These are phyloP conservation scores for Lepidium didymum DNA, from an alignment of 345 rosid genomes.

Conservation along the genomic window DNA sequence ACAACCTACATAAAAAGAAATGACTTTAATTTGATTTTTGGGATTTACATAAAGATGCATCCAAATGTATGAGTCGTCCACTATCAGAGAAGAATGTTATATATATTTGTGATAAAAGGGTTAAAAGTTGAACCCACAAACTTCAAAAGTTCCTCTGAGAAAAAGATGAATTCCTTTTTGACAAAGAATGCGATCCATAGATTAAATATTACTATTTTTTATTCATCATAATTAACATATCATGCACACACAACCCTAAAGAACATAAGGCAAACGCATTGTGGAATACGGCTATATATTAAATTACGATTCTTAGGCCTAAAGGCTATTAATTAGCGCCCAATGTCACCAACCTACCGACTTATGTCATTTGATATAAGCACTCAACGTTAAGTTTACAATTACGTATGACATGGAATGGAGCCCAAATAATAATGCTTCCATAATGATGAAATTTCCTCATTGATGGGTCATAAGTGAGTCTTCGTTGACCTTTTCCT, in stretches of 20 bases:
- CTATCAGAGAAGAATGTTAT: not conserved
- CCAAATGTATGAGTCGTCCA: not conserved
- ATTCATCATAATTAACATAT: not conserved
- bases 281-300: not conserved
- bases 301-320: not conserved
- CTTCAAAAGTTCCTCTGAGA: not conserved
- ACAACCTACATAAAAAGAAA: not conserved
- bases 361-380: not conserved
- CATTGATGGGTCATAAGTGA: too few relatives aligned
- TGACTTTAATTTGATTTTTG: not conserved
- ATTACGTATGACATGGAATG: too few relatives aligned
- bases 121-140: slow-evolving; percentile 5
- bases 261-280: not conserved
- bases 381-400: too few relatives aligned
- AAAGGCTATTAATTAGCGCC: not conserved
- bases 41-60: not conserved
- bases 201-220: not conserved
- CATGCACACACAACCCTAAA: not conserved
- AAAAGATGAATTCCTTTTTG: slow-evolving; percentile 5
- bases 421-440: too few relatives aligned
- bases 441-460: too few relatives aligned
- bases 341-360: not conserved
- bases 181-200: not conserved
- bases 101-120: not conserved
- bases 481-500: too few relatives aligned